Conservation (phyloP, 148 eudicot genomes). For the Rhododendron molle region DNA sequence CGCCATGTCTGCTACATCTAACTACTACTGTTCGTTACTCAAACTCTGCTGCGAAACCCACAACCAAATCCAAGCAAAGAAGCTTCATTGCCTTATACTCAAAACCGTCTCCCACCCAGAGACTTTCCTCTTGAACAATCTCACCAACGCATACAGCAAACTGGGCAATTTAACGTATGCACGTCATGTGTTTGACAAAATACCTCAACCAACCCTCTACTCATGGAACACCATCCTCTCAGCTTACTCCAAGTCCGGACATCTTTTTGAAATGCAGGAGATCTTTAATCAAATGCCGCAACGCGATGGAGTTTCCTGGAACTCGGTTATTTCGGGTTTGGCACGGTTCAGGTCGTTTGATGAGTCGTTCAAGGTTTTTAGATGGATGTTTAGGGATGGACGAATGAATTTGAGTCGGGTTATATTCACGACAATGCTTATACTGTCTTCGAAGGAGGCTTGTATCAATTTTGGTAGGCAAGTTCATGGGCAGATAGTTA, state of each 20-base stretch:
- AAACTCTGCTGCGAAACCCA: slow-evolving; percentile 62
- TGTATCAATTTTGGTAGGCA: slow-evolving; percentile 57
- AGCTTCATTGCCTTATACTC: slow-evolving; percentile 54
- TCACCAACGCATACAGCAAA: slow-evolving; percentile 34
- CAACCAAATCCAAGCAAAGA: slow-evolving; percentile 44
- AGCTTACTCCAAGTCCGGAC: slow-evolving; percentile 54
- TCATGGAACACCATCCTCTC: slow-evolving; percentile 85
- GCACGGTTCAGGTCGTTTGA: slow-evolving; percentile 33
- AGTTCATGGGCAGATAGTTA: slow-evolving; percentile 68
- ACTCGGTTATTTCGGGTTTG: slow-evolving; percentile 74
- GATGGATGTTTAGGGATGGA: slow-evolving; percentile 44
- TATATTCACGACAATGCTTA: slow-evolving; percentile 70
- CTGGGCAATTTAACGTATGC: slow-evolving; percentile 42
- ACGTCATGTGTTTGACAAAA: slow-evolving; percentile 76
- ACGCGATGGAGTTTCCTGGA: slow-evolving; percentile 87
- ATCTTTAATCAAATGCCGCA: slow-evolving; percentile 49
- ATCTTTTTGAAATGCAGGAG: slow-evolving; percentile 43
- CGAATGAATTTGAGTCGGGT: slow-evolving; percentile 49
- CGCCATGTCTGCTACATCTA: not conserved
- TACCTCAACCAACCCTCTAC: slow-evolving; percentile 56
- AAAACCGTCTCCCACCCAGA: slow-evolving; percentile 32
- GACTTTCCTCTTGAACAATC: slow-evolving; percentile 54
- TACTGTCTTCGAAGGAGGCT: slow-evolving; percentile 42
- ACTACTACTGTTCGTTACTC: slow-evolving; percentile 55
- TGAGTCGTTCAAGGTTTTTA: slow-evolving; percentile 51